Conservation (phyloP, 352 stramenopile genomes). For the Aphanomyces cochlioides region DNA sequence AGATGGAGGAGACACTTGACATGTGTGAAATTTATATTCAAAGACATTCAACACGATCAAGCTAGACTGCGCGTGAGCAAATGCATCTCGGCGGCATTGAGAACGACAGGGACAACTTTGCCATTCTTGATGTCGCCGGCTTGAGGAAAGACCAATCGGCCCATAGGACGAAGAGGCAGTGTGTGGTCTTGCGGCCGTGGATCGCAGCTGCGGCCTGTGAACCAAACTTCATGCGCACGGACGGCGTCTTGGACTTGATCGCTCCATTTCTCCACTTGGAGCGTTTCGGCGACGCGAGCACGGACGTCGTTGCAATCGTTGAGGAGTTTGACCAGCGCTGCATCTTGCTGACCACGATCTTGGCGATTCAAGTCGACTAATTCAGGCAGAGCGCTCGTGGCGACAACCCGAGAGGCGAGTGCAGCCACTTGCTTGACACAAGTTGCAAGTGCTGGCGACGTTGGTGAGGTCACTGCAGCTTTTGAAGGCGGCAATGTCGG, state of each 20-base stretch:
- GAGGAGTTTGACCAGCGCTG: constrained; percentile 3
- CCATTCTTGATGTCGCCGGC: neutral
- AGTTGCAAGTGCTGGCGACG: neutral
- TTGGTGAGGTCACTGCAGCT: neutral
- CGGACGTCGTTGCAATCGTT: neutral
- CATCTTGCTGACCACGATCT: neutral
- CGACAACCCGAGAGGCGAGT: constrained; percentile 1
- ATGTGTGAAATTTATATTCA: too few species aligned
- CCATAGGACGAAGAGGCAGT: neutral
- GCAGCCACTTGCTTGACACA: neutral
- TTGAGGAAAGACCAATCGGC: constrained; percentile 16
- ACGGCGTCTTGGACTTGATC: neutral
- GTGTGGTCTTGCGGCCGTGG: neutral
- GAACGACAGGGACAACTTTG: constrained; percentile 10
- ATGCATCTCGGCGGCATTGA: constrained; percentile 20
- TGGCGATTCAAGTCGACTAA: constrained; percentile 6
- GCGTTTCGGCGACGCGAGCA: neutral
- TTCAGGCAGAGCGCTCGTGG: constrained; percentile 2
- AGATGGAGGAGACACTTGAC: too few species aligned
- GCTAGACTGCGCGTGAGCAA: neutral
- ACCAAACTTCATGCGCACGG: constrained; percentile 15
- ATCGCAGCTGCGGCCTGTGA: constrained; percentile 18
- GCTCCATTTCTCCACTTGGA: neutral
- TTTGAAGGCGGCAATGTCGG: neutral
- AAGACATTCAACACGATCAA: too few species aligned